A percentile compares a stretch with the other conserved stretches of the same genome.
Conservation (phyloP, 257 asterid genomes). For the Rubia yunnanensis region DNA sequence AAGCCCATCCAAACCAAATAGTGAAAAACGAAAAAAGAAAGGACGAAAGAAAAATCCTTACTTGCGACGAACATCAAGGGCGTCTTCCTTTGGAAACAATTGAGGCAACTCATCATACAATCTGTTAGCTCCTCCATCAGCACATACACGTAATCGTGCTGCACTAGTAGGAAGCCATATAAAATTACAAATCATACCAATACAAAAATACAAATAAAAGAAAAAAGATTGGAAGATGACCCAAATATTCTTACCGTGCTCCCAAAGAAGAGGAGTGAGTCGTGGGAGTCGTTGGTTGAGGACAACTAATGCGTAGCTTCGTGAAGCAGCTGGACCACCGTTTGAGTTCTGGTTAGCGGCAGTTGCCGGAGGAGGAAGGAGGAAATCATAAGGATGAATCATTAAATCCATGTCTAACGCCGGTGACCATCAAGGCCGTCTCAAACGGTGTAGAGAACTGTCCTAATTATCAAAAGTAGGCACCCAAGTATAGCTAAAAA, state of each 20-base stretch:
- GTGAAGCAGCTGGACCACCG: slow-evolving; percentile 19
- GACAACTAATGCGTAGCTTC: slow-evolving; percentile 51
- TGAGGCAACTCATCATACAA: slow-evolving; percentile 77
- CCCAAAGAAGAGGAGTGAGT: slow-evolving; percentile 80
- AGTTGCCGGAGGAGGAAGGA: slow-evolving; percentile 41
- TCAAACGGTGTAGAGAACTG: background rate
- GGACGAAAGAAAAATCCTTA: slow-evolving; percentile 8
- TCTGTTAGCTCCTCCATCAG: slow-evolving; percentile 93
- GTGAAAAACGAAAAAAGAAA: background rate
- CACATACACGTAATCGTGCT: slow-evolving; percentile 74
- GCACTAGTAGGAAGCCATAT: slow-evolving; percentile 24
- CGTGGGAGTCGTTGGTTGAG: slow-evolving; percentile 75
- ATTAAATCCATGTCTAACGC: slow-evolving; percentile 40
- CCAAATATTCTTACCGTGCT: slow-evolving; percentile 42
- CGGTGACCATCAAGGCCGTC: background rate
- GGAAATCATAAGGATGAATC: slow-evolving; percentile 67
- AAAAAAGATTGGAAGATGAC: background rate
- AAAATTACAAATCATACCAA: background rate
- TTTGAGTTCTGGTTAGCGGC: slow-evolving; percentile 4
- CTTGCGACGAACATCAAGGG: slow-evolving; percentile 58
- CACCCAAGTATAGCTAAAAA: background rate
- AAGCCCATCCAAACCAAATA: background rate
- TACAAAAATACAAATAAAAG: background rate
- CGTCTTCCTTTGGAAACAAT: slow-evolving; percentile 51
- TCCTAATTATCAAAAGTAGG: background rate